Evolutionary conservation across 2,329 filamentous ascomycete species (phyloP).

Genomic region (Diplodia intermedia): DNA sequence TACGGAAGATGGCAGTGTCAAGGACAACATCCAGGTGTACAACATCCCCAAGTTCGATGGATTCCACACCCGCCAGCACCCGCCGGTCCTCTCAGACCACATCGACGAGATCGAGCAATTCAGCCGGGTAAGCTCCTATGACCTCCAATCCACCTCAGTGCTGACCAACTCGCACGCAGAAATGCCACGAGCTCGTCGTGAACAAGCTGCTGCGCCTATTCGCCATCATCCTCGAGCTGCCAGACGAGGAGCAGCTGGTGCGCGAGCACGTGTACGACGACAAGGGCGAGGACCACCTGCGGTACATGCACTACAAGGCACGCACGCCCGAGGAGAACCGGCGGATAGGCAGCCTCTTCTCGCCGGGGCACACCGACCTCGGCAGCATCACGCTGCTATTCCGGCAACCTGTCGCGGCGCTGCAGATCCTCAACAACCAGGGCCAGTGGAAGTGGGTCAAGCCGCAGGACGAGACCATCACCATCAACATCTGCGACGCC

Average conservation of each 20-base stretch:
- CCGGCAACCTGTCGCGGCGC: constrained; percentile 63
- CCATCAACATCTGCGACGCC: constrained; percentile 52
- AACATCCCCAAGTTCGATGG: constrained; percentile 66
- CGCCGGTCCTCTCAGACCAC: constrained; percentile 57
- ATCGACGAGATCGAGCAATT: constrained; percentile 65
- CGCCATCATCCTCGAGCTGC: constrained; percentile 66
- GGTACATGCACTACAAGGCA: constrained; percentile 66
- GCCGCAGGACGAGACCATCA: constrained; percentile 51
- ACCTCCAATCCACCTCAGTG: not conserved
- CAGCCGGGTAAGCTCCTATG: constrained; percentile 36
- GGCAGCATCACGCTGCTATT: constrained; percentile 65
- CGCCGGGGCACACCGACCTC: constrained; percentile 63
- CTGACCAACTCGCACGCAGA: constrained; percentile 19
- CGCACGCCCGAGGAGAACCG: constrained; percentile 58
- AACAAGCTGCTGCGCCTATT: constrained; percentile 65
- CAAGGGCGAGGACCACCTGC: constrained; percentile 66
- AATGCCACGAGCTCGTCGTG: constrained; percentile 63
- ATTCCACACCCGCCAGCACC: constrained; percentile 49
- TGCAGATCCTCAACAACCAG: constrained; percentile 57
- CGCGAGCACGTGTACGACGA: constrained; percentile 64
- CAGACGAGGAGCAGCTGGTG: constrained; percentile 64
- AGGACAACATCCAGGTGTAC: constrained; percentile 66
- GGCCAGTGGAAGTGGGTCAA: constrained; percentile 53
- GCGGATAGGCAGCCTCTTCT: constrained; percentile 54
- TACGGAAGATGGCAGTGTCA: constrained; percentile 48